A percentile compares a stretch with the other conserved stretches of the same genome.
These are phyloP conservation scores for Candida cerambycidarum DNA, from an alignment of 805 yeast species.

Conservation along the genomic window DNA sequence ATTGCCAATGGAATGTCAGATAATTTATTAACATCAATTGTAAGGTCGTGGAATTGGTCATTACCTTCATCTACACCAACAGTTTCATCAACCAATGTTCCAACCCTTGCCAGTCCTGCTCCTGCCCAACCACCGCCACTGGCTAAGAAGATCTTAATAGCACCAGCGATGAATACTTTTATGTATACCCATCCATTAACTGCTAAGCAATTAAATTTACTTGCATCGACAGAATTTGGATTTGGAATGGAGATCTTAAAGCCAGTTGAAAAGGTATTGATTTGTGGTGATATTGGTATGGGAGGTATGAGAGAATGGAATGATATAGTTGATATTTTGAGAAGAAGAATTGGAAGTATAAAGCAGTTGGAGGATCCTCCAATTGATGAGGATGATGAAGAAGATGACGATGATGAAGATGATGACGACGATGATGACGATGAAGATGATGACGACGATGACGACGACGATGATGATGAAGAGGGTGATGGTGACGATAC, in stretches of 20 bases:
- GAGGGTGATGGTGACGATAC: slow-evolving; percentile 19
- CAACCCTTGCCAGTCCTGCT: neutral
- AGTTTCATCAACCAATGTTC: slow-evolving; percentile 7
- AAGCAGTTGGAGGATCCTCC: slow-evolving; percentile 24
- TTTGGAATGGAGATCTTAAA: slow-evolving; percentile 45
- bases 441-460: slow-evolving; percentile 39
- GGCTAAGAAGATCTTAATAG: slow-evolving; percentile 40
- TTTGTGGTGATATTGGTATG: slow-evolving; percentile 51
- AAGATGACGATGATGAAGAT: slow-evolving; percentile 37
- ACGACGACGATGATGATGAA: slow-evolving; percentile 38
- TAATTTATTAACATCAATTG: slow-evolving; percentile 42
- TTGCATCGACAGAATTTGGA: slow-evolving; percentile 36
- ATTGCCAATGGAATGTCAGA: slow-evolving; percentile 46
- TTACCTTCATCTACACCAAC: slow-evolving; percentile 6
- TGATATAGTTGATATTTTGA: slow-evolving; percentile 43
- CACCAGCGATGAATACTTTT: slow-evolving; percentile 50
- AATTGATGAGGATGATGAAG: slow-evolving; percentile 26
- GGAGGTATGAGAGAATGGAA: slow-evolving; percentile 52
- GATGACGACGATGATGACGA: slow-evolving; percentile 38
- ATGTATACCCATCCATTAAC: slow-evolving; percentile 50
- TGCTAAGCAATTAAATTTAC: slow-evolving; percentile 35
- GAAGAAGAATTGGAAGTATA: slow-evolving; percentile 32
- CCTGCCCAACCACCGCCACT: neutral
- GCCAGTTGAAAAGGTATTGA: slow-evolving; percentile 47
- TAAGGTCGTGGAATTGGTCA: slow-evolving; percentile 40